Percentiles rank a stretch among this genome's conserved stretches.
phyloP scores from a whole-genome alignment of 345 rosid genomes.

The Rhodamnia argentea region DNA sequence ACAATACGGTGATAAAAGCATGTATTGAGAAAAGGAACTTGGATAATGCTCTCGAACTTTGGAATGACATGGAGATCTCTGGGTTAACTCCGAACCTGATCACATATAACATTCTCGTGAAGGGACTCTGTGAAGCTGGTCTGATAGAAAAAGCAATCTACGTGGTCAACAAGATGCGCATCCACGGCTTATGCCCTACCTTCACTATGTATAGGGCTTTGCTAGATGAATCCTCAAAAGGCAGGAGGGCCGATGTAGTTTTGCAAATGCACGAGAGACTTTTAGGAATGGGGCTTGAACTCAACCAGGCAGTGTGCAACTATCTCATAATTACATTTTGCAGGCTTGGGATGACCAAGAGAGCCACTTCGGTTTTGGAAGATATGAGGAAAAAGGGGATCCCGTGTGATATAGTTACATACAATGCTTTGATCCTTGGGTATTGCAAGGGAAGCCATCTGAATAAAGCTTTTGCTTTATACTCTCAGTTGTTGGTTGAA shows the following conservation, averaged over 20 bases:
- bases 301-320: conserved; percentile 46
- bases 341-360: conserved; percentile 68
- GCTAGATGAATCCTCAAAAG: conserved; percentile 44
- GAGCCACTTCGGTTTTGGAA: conserved; percentile 44
- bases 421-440: conserved; percentile 67
- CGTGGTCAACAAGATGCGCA: conserved; percentile 43
- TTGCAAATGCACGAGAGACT: conserved; percentile 51
- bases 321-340: conserved; percentile 54
- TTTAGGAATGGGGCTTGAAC: conserved; percentile 41
- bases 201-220: conserved; percentile 34
- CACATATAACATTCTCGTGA: conserved; percentile 52
- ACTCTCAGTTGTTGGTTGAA: conserved; percentile 38
- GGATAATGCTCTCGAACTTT: conserved; percentile 41
- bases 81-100: conserved; percentile 48
- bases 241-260: conserved; percentile 40
- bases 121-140: conserved; percentile 41
- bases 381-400: conserved; percentile 48
- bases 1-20: conserved; percentile 67
- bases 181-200: conserved; percentile 42
- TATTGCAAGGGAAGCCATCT: conserved; percentile 49
- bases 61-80: conserved; percentile 56
- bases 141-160: conserved; percentile 39
- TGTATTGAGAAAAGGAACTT: conserved; percentile 44
- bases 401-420: conserved; percentile 40
- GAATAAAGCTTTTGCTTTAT: conserved; percentile 37